Conservation (phyloP, 2,329 filamentous ascomycete genomes). For the Diaporthe vexans region DNA sequence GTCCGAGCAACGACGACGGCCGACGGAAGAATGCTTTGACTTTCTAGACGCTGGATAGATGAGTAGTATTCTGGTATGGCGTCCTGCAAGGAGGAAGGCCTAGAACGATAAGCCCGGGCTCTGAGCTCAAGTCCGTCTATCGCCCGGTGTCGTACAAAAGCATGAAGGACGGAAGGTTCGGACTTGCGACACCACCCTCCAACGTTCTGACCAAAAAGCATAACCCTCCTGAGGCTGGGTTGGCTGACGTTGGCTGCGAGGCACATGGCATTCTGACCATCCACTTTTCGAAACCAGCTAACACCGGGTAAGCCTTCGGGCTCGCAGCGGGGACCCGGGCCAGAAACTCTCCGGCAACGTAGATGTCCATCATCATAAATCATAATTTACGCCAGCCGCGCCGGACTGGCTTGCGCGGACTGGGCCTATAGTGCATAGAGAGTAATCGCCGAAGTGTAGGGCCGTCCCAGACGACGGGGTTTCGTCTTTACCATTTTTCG, state of each 20-base stretch:
- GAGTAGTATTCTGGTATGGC: neutral
- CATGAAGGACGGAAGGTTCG: conserved; percentile 19
- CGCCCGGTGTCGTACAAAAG: conserved; percentile 26
- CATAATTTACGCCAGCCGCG: neutral
- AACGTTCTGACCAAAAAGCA: conserved; percentile 13
- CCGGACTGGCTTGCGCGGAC: neutral
- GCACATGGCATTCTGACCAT: conserved; percentile 10
- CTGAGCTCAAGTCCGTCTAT: conserved; percentile 24
- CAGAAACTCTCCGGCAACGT: neutral
- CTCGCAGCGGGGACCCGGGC: conserved; percentile 11
- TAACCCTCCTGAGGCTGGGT: conserved; percentile 12
- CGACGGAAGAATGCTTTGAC: conserved; percentile 16
- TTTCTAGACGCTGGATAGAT: conserved; percentile 13
- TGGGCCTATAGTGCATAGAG: too few relatives aligned
- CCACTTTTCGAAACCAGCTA: conserved; percentile 21
- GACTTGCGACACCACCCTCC: conserved; percentile 22
- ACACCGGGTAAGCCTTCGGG: neutral
- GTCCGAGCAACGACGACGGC: conserved; percentile 27
- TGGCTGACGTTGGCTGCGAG: conserved; percentile 20
- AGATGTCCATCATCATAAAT: neutral
- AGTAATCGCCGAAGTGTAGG: neutral
- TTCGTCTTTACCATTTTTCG: neutral
- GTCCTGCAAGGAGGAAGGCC: conserved; percentile 12
- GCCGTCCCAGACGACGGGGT: neutral
- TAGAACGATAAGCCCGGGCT: conserved; percentile 4